Base-by-base conservation (phyloP, 257 asterid genomes). In the Nicotiana undulata region DNA sequence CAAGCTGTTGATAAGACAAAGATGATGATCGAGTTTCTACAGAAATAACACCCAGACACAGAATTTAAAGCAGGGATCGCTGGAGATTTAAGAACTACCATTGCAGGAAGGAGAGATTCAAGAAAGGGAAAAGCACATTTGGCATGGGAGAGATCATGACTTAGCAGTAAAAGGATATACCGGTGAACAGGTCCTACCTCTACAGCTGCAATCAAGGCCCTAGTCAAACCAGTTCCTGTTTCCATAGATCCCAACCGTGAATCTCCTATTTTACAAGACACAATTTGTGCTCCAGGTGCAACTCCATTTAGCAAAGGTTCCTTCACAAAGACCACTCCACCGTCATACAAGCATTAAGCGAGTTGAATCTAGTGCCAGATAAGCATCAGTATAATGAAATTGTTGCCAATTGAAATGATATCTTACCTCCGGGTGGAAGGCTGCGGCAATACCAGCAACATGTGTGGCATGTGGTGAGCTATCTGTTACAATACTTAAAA, bases 261-360 rank as follows among this genome's bases (percentile, higher is more conserved):
- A 85, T 95, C 98, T 80, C 98, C 98, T 84, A 95, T 95, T 89
- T 95, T 95, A 89, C 98, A 95, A 59, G 99, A 95, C 81, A 95
- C 86, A 84, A 95, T 74, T 85, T 95, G 98, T 74, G 99, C 99
- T 87, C 99, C 99, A 85, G 99, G 99, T 80, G 99, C 99, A 88
- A 95, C 92, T 84, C 99, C 99, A 90, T 95, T 95, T 85, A 95
- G 83, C 88, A 92, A 89, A 80, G 97, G 97, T 84, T 95, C 99
- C 99, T 95, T 79, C 66, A 82, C 79, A 88, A 82, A 80, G 80
- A 86, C 55, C 70, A 64, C 52, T 11, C 28, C 60, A 75, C 63
- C 31, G 28, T 9, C 22, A 63, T n/a, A 78, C 55, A 68, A 77
- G 51, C 11, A 51, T 61, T 63, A 37, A 13, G 16, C 51, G 4